These are phyloP conservation scores for Globisporangium nagaii DNA, from an alignment of 352 stramenopile species.

Conservation along the genomic window DNA sequence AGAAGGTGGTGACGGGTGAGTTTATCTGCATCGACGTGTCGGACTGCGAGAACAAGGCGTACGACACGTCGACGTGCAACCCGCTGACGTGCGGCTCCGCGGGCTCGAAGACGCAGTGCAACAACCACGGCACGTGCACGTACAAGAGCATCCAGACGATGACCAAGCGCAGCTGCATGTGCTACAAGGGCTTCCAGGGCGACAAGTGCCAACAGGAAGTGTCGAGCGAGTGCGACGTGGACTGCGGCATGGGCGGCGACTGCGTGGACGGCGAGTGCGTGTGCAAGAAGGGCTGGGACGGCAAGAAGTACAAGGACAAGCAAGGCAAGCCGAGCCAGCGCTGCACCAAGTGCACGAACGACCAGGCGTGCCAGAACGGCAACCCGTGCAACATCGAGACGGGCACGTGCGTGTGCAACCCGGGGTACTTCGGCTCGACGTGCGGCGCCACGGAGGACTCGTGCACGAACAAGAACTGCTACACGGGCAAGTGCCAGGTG, in stretches of 20 bases:
- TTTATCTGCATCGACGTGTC: conserved; percentile 52
- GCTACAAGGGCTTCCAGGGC: conserved; percentile 30
- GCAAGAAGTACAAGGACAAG: conserved; percentile 23
- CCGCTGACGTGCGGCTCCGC: conserved; percentile 29
- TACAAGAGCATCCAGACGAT: conserved; percentile 64
- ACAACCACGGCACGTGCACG: conserved; percentile 68
- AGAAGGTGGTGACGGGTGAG: conserved; percentile 42
- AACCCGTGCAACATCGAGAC: conserved; percentile 19
- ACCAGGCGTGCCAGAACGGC: conserved; percentile 29
- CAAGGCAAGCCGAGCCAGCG: conserved; percentile 20
- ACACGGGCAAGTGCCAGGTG: conserved; percentile 14
- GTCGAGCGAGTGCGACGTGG: conserved; percentile 26
- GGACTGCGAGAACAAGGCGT: conserved; percentile 52
- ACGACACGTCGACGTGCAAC: conserved; percentile 23
- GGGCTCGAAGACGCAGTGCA: conserved; percentile 43
- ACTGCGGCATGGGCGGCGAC: conserved; percentile 28
- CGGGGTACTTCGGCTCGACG: conserved; percentile 24
- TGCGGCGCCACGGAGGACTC: conserved; percentile 21
- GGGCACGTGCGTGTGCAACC: conserved; percentile 22
- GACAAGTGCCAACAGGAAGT: conserved; percentile 21
- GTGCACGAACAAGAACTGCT: conserved; percentile 22
- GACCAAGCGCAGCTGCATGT: conserved; percentile 50
- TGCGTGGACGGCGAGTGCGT: conserved; percentile 25
- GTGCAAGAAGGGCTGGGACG: conserved; percentile 29
- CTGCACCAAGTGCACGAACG: conserved; percentile 32